phyloP scores from a whole-genome alignment of 1,139 yeast genomes.

The Neolecta irregularis region DNA sequence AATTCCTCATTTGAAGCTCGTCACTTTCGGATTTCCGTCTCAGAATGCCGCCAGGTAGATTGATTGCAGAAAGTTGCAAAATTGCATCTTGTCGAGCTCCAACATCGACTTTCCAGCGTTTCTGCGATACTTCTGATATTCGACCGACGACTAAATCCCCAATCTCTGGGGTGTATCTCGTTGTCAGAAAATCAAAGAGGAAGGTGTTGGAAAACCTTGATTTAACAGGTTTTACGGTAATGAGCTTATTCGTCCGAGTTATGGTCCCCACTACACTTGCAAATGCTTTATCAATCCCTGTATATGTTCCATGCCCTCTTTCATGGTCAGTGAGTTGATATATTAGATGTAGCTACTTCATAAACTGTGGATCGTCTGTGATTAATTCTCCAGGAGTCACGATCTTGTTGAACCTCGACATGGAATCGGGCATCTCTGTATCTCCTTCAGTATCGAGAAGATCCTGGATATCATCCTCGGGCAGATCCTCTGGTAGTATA shows the following conservation, averaged over 20 bases:
- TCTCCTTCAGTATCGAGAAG: no score
- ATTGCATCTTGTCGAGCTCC: slow-evolving; percentile 89
- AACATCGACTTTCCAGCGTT: slow-evolving; percentile 93
- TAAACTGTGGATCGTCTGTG: slow-evolving; percentile 92
- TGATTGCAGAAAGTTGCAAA: slow-evolving; percentile 84
- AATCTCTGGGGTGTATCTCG: slow-evolving; percentile 53
- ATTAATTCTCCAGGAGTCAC: slow-evolving; percentile 97
- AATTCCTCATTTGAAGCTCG: slow-evolving; percentile 88
- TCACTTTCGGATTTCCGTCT: slow-evolving; percentile 89
- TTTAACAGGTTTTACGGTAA: slow-evolving; percentile 72
- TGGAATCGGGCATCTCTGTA: no score
- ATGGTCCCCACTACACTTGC: slow-evolving; percentile 90
- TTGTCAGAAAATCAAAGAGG: background rate
- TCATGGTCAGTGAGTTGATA: slow-evolving; percentile 2
- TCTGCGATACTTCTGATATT: slow-evolving; percentile 55
- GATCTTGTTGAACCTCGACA: no score
- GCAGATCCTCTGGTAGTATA: no score
- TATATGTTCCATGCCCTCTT: slow-evolving; percentile 91
- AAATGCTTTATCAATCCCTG: slow-evolving; percentile 49
- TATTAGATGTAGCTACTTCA: slow-evolving; percentile 30
- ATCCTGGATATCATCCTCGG: no score
- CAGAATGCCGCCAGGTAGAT: slow-evolving; percentile 91
- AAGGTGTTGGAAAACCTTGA: slow-evolving; percentile 41
- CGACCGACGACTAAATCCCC: slow-evolving; percentile 95
- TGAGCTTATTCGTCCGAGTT: slow-evolving; percentile 66